phyloP scores from a whole-genome alignment of 2,329 filamentous ascomycete genomes.

The Diaporthe australafricana region DNA sequence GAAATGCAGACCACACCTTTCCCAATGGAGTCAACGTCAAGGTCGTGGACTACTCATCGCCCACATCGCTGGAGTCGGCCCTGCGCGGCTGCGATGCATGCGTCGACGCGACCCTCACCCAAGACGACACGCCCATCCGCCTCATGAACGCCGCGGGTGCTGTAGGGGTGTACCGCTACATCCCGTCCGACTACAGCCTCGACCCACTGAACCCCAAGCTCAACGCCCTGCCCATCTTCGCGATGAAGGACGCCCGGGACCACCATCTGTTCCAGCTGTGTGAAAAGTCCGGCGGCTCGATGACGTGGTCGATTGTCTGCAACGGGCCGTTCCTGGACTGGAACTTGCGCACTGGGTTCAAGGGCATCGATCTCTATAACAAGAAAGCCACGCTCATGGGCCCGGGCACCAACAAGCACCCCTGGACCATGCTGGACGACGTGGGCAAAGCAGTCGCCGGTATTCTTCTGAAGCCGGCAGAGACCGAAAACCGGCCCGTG shows the following conservation, averaged over 20 bases:
- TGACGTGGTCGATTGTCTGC: constrained; percentile 46
- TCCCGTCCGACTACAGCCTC: constrained; percentile 3
- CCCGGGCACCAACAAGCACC: constrained; percentile 42
- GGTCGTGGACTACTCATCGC: too few relatives aligned
- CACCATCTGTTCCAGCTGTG: too few relatives aligned
- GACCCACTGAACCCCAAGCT: constrained; percentile 23
- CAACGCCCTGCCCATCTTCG: constrained; percentile 40
- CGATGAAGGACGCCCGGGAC: neutral
- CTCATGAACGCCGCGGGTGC: constrained; percentile 3
- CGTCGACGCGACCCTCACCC: too few relatives aligned
- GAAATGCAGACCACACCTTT: too few relatives aligned
- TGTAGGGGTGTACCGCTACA: neutral
- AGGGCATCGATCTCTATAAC: constrained; percentile 41
- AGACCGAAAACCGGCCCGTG: constrained; percentile 43
- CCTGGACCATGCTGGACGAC: constrained; percentile 41
- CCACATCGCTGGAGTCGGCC: too few relatives aligned
- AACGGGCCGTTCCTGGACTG: constrained; percentile 47
- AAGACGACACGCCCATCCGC: too few relatives aligned
- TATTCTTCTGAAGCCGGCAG: constrained; percentile 42
- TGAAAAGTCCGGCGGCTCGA: too few relatives aligned
- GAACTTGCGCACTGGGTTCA: constrained; percentile 39
- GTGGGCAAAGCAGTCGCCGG: constrained; percentile 44
- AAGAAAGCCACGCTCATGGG: constrained; percentile 39
- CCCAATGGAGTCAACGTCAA: too few relatives aligned
- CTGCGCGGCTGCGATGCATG: too few relatives aligned